Evolutionary conservation across 306 rosid genomes (phyloP).

Genomic region (Benincasa hispida): DNA sequence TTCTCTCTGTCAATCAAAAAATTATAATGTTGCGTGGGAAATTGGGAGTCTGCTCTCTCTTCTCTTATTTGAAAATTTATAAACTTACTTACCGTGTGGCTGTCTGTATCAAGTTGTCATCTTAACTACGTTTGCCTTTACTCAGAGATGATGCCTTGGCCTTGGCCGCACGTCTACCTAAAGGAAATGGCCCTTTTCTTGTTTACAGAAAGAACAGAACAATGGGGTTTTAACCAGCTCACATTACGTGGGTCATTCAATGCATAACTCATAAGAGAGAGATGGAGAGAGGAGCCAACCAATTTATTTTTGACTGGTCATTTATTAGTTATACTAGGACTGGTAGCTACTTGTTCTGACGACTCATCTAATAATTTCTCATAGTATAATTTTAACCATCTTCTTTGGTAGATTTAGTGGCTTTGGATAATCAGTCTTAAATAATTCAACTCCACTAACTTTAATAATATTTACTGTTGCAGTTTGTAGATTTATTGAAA

Average conservation of each 20-base stretch:
- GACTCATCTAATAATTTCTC: background rate
- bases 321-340: background rate
- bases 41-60: background rate
- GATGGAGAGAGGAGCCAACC: background rate
- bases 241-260: background rate
- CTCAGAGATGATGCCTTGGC: background rate
- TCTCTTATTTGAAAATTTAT: background rate
- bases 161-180: background rate
- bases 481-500: no score
- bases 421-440: no score
- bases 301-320: background rate
- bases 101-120: background rate
- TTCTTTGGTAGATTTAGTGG: no score
- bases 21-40: background rate
- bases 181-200: background rate
- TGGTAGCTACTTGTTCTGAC: background rate
- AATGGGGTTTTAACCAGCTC: background rate
- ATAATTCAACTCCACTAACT: no score
- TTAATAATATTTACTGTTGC: no score
- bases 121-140: constrained; percentile 4
- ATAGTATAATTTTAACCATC: background rate
- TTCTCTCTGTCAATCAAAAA: background rate
- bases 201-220: background rate
- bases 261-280: background rate
- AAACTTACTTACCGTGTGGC: background rate